phyloP scores from a whole-genome alignment of 768 basidiomycete genomes.

The Trametes villosa region DNA sequence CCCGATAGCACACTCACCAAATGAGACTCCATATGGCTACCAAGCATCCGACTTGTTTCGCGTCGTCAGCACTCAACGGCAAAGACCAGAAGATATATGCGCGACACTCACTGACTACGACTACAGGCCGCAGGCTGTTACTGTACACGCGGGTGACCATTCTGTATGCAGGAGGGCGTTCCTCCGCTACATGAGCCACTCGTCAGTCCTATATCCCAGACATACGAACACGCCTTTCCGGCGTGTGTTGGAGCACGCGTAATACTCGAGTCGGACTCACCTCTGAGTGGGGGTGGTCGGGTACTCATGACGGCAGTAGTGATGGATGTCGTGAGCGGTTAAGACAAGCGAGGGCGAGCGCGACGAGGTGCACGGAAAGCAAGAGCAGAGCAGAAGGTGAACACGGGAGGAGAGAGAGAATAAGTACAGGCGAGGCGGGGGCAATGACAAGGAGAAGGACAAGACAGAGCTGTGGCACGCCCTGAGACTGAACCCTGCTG shows the following conservation, averaged over 20 bases:
- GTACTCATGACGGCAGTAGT: constrained; percentile 11
- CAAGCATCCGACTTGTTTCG: constrained; percentile 42
- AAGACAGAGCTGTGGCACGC: not conserved
- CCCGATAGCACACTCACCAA: constrained; percentile 50
- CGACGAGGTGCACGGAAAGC: not conserved
- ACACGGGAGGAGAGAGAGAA: constrained; percentile 13
- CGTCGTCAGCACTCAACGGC: not conserved
- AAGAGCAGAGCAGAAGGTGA: constrained; percentile 20
- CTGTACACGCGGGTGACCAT: constrained; percentile 60
- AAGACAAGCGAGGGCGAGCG: not conserved
- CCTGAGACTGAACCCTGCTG: not conserved
- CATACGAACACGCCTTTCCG: not conserved
- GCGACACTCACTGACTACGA: constrained; percentile 42
- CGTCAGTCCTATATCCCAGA: not conserved
- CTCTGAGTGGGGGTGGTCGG: constrained; percentile 17
- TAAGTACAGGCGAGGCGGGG: constrained; percentile 7
- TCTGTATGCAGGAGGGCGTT: constrained; percentile 56
- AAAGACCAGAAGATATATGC: not conserved
- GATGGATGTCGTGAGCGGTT: not conserved
- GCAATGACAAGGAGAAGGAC: not conserved
- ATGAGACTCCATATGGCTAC: constrained; percentile 63
- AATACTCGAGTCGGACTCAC: not conserved
- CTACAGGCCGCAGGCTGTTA: constrained; percentile 64
- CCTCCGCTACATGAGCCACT: constrained; percentile 8
- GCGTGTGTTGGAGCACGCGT: not conserved